Evolutionary conservation across 257 asterid species (phyloP), one percentile per base, ranked within the genome.

Genomic region (Nicotiana otophora): DNA sequence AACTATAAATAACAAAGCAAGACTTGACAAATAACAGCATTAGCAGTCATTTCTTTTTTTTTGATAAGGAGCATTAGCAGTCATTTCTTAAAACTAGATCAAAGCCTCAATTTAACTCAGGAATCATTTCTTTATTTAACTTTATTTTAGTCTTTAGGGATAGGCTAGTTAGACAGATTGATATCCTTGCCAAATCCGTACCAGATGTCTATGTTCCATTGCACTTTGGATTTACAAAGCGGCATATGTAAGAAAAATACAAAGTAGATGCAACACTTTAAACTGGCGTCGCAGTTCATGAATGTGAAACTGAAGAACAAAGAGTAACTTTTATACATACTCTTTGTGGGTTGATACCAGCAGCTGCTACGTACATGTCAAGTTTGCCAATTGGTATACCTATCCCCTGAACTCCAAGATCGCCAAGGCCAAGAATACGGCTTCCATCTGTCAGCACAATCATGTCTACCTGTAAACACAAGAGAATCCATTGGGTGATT

Each of bases 381-480:
- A 96, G 99, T 85, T 96, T 96, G 82, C 99, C 99, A 82, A 96
- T 88, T 9, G 99, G 98, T 68, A 96, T 96, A 80, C 98, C 98
- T 82, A 96, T 96, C 85, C 99, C 99, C 89, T 96, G 99, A 86
- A 96, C 98, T 86, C 99, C 99, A 87, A 96, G 98, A 89, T 96
- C 99, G 78, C 99, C 99, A 31, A 96, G 97, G 78, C 99, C 99
- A 93, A 96, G 99, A 83, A 96, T 96, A 72, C 99, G 97, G 80
- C 99, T 96, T 51, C 99, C 99, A 87, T 96, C 99, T 74, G 99
- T 96, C 85, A 96, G 85, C 80, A 96, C 99, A 86, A 96, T 96
- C 99, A 96, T 96, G 84, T 96, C 99, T 34, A 96, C 99, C 99
- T 96, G 91, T 88, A 88, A 72, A 77, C 80, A 30, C 34, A 66